Base-by-base conservation (phyloP, 805 yeast genomes). In the Blastobotrys robertii region DNA sequence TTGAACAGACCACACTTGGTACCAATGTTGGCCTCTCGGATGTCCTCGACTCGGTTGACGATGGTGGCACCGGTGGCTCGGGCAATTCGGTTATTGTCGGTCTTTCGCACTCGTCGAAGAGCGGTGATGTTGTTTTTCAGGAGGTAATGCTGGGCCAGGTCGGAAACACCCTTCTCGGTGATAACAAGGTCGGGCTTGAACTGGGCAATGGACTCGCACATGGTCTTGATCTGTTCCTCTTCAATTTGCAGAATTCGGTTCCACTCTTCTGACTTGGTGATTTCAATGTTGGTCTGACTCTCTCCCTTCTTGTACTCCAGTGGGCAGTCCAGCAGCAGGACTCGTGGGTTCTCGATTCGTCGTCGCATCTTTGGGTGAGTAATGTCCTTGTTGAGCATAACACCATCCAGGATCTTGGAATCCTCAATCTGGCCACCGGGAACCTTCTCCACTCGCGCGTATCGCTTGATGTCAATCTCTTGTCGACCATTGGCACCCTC, bases 331-430 rank as follows among this genome's bases (percentile, higher is more conserved):
- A 92, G 73, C 52, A 92, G 72, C 13, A 92, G 75, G 43, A 92
- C 77, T 50, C 90, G 76, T 40, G 99, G 99, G 57, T 86, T 84
- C 61, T 81, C 84, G 53, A 92, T 83, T 55, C 70, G 59, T 62
- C 99, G 79, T 55, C 81, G 81, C 99, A 92, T 92, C 65, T 88
- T 87, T 50, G 99, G 98, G 66, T 92, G 99, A n/a, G 94, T 87
- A 45, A 92, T 94, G 60, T 92, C 99, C 66, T 92, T 92, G 70
- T 92, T 92, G 56, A 92, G 74, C 67, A 92, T 69, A 41, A 90
- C 82, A 50, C 99, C 99, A 57, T 84, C 88, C 57, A 92, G 71
- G 11, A 92, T 96, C 50, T 72, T 72, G 37, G 88, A 79, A 55
- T 90, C 95, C 53, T 85, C 81, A 50, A 92, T 86, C 53, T 92